A percentile compares a stretch with the other conserved stretches of the same genome.
Evolutionary conservation across 75 land plant genomes (phyloP).

Genomic region (Sequoia sempervirens): DNA sequence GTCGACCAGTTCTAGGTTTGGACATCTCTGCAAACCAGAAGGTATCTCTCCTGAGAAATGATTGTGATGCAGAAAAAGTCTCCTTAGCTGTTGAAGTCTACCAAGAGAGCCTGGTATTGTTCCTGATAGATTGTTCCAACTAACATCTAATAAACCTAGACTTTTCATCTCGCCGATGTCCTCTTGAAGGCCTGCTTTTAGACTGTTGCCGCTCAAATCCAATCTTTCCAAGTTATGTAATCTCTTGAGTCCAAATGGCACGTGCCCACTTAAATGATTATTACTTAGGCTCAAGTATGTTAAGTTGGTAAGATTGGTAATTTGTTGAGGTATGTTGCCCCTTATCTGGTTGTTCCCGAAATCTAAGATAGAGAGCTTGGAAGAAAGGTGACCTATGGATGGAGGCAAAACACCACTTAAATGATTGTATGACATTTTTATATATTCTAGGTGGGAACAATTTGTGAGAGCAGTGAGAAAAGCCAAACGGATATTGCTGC

Average conservation of each 20-base stretch:
- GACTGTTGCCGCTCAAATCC: conserved; percentile 14
- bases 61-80: conserved; percentile 8
- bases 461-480: not conserved
- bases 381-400: not conserved
- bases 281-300: not conserved
- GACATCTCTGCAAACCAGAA: conserved; percentile 10
- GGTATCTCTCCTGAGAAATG: conserved; percentile 23
- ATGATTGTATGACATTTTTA: conserved; percentile 7
- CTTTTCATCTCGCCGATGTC: conserved; percentile 3
- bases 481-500: not conserved
- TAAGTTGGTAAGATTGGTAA: conserved; percentile 7
- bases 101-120: conserved; percentile 13
- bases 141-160: conserved; percentile 19
- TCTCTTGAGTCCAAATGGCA: conserved; percentile 2
- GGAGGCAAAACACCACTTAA: conserved; percentile 63
- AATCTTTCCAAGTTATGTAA: not conserved
- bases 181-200: conserved; percentile 22
- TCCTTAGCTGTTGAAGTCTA: not conserved
- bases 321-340: not conserved
- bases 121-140: conserved; percentile 15
- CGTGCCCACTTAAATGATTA: conserved; percentile 8
- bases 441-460: not conserved
- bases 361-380: not conserved
- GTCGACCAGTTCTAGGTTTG: conserved; percentile 15
- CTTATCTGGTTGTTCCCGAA: conserved; percentile 16